Evolutionary conservation across 2,329 filamentous ascomycete species (phyloP), one percentile per base, ranked within the genome.

Genomic region (Colletotrichum sp.): DNA sequence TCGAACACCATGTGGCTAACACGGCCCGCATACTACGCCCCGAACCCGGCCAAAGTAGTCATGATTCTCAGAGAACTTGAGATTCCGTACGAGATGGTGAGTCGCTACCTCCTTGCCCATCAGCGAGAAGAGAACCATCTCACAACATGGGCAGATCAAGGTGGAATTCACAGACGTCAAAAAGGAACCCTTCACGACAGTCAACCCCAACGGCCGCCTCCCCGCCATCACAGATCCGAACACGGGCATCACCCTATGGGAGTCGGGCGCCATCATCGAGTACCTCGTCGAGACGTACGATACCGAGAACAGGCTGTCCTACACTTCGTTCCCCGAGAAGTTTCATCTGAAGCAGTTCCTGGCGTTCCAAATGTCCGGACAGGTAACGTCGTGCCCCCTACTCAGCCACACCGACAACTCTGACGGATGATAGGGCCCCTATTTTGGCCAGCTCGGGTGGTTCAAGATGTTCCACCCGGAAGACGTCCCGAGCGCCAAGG

Each of bases 361-460:
- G 55, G 21, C 68, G 39, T 77, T 76, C 18, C 74, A 76, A n/a
- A 52, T 70, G 32, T 71, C 69, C 4, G 74, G 76, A 52, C 74
- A 76, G 72, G 72, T 75, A 39, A 12, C 36, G 28, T n/a, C 13
- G 4, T 8, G 39, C 14, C 28, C 12, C 7, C 18, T 26, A 13
- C 18, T 18, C 4, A 39, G 2, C 2, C 34, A n/a, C 8, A n/a
- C 3, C 60, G 6, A 39, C 32, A 21, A 13, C 60, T 13, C 24
- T 36, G n/a, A 64, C 60, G 21, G 32, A 39, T 1, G 21, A 3
- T 84, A 88, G 78, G 87, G 85, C 1, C 87, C 86, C 0, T 89
- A 88, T 77, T 89, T 81, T 60, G 87, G 87, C 6, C 85, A 88
- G 77, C 76, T 75, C 4, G 78, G 70, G 9, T 86, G 85, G 84